Conservation (phyloP, 331 rosid genomes). For the Phaseolus coccineus region DNA sequence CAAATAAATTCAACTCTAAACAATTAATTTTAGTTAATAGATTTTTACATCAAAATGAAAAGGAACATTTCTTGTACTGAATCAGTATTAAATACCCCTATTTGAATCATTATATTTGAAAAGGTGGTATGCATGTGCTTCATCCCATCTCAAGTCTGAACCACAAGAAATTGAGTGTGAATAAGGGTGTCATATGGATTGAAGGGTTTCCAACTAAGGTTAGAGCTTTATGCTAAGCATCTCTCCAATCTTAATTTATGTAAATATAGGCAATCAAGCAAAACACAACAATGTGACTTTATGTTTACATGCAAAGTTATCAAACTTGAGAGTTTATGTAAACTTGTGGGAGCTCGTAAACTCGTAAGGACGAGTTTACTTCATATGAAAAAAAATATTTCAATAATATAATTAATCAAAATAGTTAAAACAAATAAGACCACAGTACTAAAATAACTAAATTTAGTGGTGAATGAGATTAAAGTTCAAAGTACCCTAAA, state of each 20-base stretch:
- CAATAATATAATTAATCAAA: too few species aligned
- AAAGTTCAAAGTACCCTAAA: too few species aligned
- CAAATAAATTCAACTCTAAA: background rate
- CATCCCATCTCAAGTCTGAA: background rate
- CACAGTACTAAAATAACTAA: too few species aligned
- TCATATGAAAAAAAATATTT: too few species aligned
- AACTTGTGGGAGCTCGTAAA: too few species aligned
- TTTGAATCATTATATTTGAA: background rate
- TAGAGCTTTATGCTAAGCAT: background rate
- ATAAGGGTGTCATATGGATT: background rate
- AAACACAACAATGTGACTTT: too few species aligned
- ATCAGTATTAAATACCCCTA: background rate
- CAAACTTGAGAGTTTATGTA: too few species aligned
- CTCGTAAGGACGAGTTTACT: too few species aligned
- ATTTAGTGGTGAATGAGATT: too few species aligned
- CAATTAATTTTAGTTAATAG: background rate
- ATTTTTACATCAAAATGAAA: background rate
- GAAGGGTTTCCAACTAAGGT: background rate
- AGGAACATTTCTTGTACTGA: background rate
- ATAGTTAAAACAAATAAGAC: too few species aligned
- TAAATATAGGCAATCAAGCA: background rate
- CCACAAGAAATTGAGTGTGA: background rate
- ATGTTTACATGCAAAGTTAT: too few species aligned
- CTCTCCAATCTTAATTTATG: background rate
- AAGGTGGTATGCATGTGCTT: background rate